Conservation (phyloP, 1,284 basidiomycete species). For the Cutaneotrichosporon mucoides region DNA sequence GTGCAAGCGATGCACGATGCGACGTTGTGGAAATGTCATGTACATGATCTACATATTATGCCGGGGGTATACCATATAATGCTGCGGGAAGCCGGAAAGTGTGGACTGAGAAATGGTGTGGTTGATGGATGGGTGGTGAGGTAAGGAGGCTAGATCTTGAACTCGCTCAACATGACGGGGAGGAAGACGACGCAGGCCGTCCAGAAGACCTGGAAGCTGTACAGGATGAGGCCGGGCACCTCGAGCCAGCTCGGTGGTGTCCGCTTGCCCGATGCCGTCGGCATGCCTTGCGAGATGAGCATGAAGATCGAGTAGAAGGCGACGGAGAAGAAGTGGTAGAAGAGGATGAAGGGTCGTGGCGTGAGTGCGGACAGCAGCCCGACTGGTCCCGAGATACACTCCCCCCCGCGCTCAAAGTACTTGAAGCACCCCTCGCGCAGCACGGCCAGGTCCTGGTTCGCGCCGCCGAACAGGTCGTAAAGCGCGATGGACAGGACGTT, state of each 20-base stretch:
- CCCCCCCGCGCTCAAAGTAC: conserved; percentile 92
- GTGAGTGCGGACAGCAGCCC: conserved; percentile 68
- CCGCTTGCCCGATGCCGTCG: conserved; percentile 15
- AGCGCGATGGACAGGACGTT: conserved; percentile 87
- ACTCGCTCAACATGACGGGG: conserved; percentile 81
- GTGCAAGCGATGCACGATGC: too few species aligned
- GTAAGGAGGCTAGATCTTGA: conserved; percentile 38
- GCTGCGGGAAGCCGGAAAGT: not conserved
- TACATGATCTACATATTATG: conserved; percentile 7
- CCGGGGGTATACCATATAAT: not conserved
- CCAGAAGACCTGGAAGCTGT: conserved; percentile 66
- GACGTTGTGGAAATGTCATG: conserved; percentile 1
- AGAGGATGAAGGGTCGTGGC: conserved; percentile 71
- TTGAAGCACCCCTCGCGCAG: conserved; percentile 92
- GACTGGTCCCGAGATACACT: conserved; percentile 84
- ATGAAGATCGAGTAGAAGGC: conserved; percentile 89
- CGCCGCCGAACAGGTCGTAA: conserved; percentile 81
- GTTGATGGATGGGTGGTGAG: too few species aligned
- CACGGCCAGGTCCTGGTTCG: conserved; percentile 67
- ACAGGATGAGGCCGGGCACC: conserved; percentile 60
- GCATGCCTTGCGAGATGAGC: conserved; percentile 68
- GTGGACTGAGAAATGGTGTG: too few species aligned
- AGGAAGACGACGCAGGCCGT: conserved; percentile 80
- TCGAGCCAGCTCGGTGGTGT: conserved; percentile 53
- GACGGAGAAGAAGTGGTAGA: conserved; percentile 91